Evolutionary conservation across 345 rosid species (phyloP).

Genomic region (Syzygium oleosum): DNA sequence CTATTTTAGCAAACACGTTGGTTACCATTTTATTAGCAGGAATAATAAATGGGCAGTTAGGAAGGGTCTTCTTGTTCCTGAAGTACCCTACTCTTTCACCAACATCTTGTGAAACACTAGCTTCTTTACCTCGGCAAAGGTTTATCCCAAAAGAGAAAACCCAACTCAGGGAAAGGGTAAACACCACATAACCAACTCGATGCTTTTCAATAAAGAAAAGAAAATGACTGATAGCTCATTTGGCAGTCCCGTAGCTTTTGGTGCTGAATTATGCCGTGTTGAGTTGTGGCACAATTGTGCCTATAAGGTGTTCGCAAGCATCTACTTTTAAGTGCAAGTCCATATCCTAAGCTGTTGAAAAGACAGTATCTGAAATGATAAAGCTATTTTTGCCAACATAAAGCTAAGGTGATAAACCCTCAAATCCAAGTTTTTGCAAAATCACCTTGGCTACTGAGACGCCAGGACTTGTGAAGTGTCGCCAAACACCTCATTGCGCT

Average conservation of each 20-base stretch:
- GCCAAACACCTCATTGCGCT: background rate
- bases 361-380: background rate
- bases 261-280: background rate
- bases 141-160: background rate
- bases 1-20: constrained; percentile 31
- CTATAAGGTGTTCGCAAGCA: background rate
- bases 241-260: background rate
- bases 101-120: constrained; percentile 6
- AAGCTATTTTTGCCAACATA: background rate
- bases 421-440: background rate
- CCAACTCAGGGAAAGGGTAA: background rate
- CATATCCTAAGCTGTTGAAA: background rate
- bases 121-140: background rate
- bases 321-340: background rate
- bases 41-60: constrained; percentile 25
- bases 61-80: constrained; percentile 4
- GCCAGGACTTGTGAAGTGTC: background rate
- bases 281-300: background rate
- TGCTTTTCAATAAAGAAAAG: background rate
- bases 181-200: background rate
- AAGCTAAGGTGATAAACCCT: background rate
- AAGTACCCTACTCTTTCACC: constrained; percentile 13
- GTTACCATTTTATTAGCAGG: constrained; percentile 22
- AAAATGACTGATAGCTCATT: background rate
- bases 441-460: background rate